A percentile compares a stretch with the other conserved stretches of the same genome.
Conservation (phyloP, 1,139 yeast species). For the Hemisphaericaspora lyxosophila region DNA sequence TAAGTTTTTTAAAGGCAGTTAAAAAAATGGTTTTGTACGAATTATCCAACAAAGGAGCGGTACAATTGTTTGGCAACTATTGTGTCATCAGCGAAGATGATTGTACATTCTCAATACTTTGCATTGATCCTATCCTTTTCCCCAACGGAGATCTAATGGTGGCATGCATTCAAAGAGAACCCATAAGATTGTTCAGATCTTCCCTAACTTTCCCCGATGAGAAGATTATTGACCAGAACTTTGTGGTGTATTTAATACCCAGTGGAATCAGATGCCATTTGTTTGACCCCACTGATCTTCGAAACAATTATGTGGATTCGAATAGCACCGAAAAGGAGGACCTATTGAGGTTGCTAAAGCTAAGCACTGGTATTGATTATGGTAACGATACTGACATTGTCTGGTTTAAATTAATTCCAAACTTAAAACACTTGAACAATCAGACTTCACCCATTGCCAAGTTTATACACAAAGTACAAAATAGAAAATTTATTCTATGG, state of each 20-base stretch:
- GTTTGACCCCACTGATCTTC: slow-evolving; percentile 27
- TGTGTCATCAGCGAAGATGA: slow-evolving; percentile 27
- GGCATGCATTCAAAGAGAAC: slow-evolving; percentile 24
- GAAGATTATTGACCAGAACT: slow-evolving; percentile 20
- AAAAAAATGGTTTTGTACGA: slow-evolving; percentile 53
- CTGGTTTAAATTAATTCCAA: slow-evolving; percentile 71
- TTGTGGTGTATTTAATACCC: slow-evolving; percentile 67
- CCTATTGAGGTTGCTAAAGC: slow-evolving; percentile 46
- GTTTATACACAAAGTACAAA: slow-evolving; percentile 51
- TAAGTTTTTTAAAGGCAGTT: slow-evolving; percentile 61
- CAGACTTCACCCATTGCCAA: slow-evolving; percentile 63
- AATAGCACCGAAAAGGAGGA: slow-evolving; percentile 37
- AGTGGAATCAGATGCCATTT: slow-evolving; percentile 72
- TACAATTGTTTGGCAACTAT: slow-evolving; percentile 58
- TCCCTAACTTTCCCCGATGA: slow-evolving; percentile 7
- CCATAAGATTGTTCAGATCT: slow-evolving; percentile 35
- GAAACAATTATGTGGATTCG: slow-evolving; percentile 13
- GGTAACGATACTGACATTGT: slow-evolving; percentile 13
- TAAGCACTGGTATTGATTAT: slow-evolving; percentile 54
- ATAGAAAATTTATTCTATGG: slow-evolving; percentile 65
- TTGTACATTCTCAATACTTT: slow-evolving; percentile 28
- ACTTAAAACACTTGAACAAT: slow-evolving; percentile 65
- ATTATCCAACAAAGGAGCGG: slow-evolving; percentile 37
- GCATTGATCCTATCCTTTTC: slow-evolving; percentile 56
- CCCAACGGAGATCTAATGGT: slow-evolving; percentile 52